These are phyloP conservation scores for Daldinia decipiens DNA, from an alignment of 495 filamentous ascomycete genomes.

Conservation along the genomic window DNA sequence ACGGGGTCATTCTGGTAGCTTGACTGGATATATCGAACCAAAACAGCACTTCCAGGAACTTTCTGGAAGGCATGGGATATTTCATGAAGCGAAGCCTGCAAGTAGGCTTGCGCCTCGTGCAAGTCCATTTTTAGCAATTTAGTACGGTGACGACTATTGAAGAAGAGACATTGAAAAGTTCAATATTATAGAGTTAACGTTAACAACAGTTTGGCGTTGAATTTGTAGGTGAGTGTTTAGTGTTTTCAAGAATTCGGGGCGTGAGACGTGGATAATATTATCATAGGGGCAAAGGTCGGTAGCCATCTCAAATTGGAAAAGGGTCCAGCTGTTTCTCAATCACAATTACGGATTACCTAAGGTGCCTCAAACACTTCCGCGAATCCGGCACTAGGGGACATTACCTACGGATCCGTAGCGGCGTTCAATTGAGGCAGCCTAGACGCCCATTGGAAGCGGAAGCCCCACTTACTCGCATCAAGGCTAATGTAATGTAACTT, in stretches of 20 bases:
- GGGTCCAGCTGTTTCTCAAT: conserved; percentile 14
- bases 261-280: conserved; percentile 23
- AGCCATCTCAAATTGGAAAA: conserved; percentile 26
- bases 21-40: conserved; percentile 92
- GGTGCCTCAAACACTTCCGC: neutral
- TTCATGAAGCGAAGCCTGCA: conserved; percentile 72
- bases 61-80: conserved; percentile 81
- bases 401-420: too few species aligned
- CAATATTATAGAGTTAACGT: conserved; percentile 5
- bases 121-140: conserved; percentile 72
- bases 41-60: conserved; percentile 91
- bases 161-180: conserved; percentile 19
- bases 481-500: too few species aligned
- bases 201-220: conserved; percentile 21
- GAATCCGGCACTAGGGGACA: neutral
- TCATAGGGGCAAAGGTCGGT: conserved; percentile 29
- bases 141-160: conserved; percentile 6
- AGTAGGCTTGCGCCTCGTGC: conserved; percentile 77
- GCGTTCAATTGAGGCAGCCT: too few species aligned
- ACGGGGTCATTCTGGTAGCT: conserved; percentile 98
- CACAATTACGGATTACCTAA: too few species aligned
- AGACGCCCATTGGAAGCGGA: too few species aligned
- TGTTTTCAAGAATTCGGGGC: neutral
- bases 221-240: conserved; percentile 6
- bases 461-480: too few species aligned